Base-by-base conservation (phyloP, 306 rosid genomes). In the Hylodesmum podocarpum region DNA sequence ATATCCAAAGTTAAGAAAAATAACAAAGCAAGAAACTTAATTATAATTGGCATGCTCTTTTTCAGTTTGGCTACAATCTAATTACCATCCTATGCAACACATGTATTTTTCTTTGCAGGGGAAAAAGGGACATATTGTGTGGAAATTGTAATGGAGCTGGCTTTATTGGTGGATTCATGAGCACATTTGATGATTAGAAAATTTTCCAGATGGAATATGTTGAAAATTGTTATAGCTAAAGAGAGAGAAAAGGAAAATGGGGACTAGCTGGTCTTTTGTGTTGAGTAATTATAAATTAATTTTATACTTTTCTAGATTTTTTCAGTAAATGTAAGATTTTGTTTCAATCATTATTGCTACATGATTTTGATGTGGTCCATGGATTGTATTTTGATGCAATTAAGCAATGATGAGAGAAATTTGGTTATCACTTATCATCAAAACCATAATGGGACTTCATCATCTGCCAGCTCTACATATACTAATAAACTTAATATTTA, bases 111-210 rank as follows among this genome's bases (percentile, higher is more conserved):
- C 28, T 46, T 82, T 77, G 39, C 87, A 87, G 97, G 68, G 93
- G 93, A 77, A 74, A 85, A 80, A 57, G 37, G 78, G 88, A 92
- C 0, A 81, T 92, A 27, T 69, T 92, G 51, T 92, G 97, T 79
- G 97, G 96, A 61, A 74, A 39, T 0, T 92, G 96, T 78, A 92
- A 87, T 59, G 96, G 96, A 81, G 97, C 96, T 59, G 95, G 97
- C 73, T 91, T 91, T 83, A 0, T 77, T 9, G 97, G 93, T 24
- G 97, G 95, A 44, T 88, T 86, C 82, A 85, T 92, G 93, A 92
- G 87, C 89, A 25, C 95, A 12, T 78, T 80, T 27, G 95, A 89
- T 13, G 77, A 72, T 14, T 91, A 86, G 81, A 79, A 55, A 46
- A 41, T 53, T 3, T 8, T 14, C 29, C 59, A 21, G 11, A 4